Conservation (phyloP, 2,329 filamentous ascomycete species). For the Cryphonectria radicalis region DNA sequence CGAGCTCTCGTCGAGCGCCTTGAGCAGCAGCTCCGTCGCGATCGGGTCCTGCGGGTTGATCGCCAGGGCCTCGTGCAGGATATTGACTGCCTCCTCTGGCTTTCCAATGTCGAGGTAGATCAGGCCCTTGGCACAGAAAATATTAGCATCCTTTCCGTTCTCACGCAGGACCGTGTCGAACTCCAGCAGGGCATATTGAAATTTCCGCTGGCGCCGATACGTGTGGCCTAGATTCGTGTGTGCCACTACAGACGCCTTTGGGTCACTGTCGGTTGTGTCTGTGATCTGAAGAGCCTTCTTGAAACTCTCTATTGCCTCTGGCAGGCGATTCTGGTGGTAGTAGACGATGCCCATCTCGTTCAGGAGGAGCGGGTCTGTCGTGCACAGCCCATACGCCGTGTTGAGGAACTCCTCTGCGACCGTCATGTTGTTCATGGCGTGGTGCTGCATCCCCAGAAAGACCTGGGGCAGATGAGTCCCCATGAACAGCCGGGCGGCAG, state of each 20-base stretch:
- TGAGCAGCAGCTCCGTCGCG: conserved; percentile 76
- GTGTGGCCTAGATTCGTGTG: conserved; percentile 90
- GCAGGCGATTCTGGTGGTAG: conserved; percentile 83
- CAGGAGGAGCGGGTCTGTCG: conserved; percentile 83
- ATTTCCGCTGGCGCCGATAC: conserved; percentile 71
- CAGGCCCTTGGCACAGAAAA: conserved; percentile 83
- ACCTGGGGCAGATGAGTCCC: conserved; percentile 95
- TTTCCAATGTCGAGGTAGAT: conserved; percentile 78
- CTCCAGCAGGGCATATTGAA: conserved; percentile 73
- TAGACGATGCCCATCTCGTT: conserved; percentile 97
- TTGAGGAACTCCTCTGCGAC: conserved; percentile 94
- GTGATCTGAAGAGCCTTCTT: conserved; percentile 76
- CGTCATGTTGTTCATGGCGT: conserved; percentile 92
- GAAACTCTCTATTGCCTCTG: conserved; percentile 79
- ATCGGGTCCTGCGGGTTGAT: conserved; percentile 80
- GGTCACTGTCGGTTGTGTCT: conserved; percentile 79
- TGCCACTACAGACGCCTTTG: conserved; percentile 80
- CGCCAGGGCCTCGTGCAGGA: conserved; percentile 83
- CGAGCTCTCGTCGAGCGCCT: conserved; percentile 68
- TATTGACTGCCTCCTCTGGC: conserved; percentile 76
- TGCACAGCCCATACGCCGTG: conserved; percentile 82
- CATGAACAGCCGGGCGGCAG: conserved; percentile 91
- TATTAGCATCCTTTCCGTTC: conserved; percentile 76
- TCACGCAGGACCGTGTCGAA: conserved; percentile 88
- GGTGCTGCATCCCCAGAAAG: conserved; percentile 97